Percentiles rank a stretch among this genome's conserved stretches.
These are phyloP conservation scores for Dryas octopetala DNA, from an alignment of 306 rosid species.

Conservation along the genomic window DNA sequence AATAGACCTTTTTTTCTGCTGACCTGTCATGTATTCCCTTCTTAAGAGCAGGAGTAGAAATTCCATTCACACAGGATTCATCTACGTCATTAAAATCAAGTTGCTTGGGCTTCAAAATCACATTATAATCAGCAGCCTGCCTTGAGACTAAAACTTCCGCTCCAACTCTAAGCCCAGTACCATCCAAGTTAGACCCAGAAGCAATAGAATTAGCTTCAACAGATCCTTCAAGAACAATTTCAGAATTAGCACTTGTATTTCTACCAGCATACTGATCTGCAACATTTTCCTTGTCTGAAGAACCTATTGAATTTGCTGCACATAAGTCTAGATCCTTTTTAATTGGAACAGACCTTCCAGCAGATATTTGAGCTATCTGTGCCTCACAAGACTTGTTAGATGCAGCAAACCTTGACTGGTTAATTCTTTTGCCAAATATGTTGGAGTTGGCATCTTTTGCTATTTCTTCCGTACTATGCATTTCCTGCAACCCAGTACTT, in stretches of 20 bases:
- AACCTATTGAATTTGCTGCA: constrained; percentile 26
- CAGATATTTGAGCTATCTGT: constrained; percentile 23
- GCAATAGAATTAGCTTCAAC: constrained; percentile 30
- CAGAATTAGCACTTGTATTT: constrained; percentile 25
- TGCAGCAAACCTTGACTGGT: constrained; percentile 17
- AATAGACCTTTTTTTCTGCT: constrained; percentile 27
- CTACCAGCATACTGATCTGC: constrained; percentile 33
- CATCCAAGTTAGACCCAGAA: constrained; percentile 28
- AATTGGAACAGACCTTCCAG: constrained; percentile 32
- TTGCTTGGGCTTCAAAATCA: constrained; percentile 52
- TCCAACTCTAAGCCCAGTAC: constrained; percentile 33
- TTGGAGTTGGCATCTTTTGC: constrained; percentile 21
- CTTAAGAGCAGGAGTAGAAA: constrained; percentile 33
- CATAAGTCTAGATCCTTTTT: constrained; percentile 28
- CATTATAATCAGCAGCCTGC: constrained; percentile 38
- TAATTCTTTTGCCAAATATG: constrained; percentile 14
- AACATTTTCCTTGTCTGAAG: constrained; percentile 32
- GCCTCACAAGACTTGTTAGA: constrained; percentile 28
- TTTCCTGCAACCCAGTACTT: constrained; percentile 21
- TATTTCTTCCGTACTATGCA: constrained; percentile 17
- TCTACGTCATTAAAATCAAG: constrained; percentile 53
- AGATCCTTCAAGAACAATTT: constrained; percentile 25
- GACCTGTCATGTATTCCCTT: constrained; percentile 27
- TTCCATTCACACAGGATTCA: constrained; percentile 32
- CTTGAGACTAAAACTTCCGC: constrained; percentile 35